phyloP scores from a whole-genome alignment of 2,329 filamentous ascomycete genomes.

The Corinectria fuckeliana region DNA sequence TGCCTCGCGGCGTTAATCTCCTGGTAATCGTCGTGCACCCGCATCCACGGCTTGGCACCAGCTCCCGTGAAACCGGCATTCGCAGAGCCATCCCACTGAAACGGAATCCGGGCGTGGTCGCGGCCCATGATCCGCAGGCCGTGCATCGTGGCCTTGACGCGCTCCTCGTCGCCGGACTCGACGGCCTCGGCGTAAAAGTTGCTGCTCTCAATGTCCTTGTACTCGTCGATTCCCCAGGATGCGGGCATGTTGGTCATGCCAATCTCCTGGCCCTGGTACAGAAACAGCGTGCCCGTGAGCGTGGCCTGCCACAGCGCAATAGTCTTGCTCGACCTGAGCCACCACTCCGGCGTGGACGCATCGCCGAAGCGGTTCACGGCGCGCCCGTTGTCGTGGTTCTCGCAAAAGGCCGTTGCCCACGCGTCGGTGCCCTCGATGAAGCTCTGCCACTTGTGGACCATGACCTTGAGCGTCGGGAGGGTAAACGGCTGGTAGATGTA shows the following conservation, averaged over 20 bases:
- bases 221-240: conserved; percentile 58
- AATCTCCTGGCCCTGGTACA: conserved; percentile 68
- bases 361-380: conserved; percentile 62
- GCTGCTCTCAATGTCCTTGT: conserved; percentile 60
- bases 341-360: conserved; percentile 50
- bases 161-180: conserved; percentile 43
- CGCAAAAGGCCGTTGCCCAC: conserved; percentile 67
- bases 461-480: conserved; percentile 51
- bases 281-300: conserved; percentile 60
- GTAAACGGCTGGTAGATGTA: conserved; percentile 59
- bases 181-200: conserved; percentile 58
- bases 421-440: conserved; percentile 57
- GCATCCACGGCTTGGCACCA: conserved; percentile 67
- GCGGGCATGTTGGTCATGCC: conserved; percentile 64
- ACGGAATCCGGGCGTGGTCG: conserved; percentile 69
- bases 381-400: conserved; percentile 69
- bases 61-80: conserved; percentile 66
- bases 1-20: conserved; percentile 63
- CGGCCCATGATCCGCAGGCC: conserved; percentile 64
- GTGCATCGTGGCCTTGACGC: conserved; percentile 54
- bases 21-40: conserved; percentile 64
- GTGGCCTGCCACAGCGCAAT: conserved; percentile 57
- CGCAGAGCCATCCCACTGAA: conserved; percentile 66
- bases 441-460: conserved; percentile 56
- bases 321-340: conserved; percentile 57